A percentile compares a stretch with the other conserved stretches of the same genome.
Conservation (phyloP, 106 monocot species). For the Vanilla planifolia region DNA sequence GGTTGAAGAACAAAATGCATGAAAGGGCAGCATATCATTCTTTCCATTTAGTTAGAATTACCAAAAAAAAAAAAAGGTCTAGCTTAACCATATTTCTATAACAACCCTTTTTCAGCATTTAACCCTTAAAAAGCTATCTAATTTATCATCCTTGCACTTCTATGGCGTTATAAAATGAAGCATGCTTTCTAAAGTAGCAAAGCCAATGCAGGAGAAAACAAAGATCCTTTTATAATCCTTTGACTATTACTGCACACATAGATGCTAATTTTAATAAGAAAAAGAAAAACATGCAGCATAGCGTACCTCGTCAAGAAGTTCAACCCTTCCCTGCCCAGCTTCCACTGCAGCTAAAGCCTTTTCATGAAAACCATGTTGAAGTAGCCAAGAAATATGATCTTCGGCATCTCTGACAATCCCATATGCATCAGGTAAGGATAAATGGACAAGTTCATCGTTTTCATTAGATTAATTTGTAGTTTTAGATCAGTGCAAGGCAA, state of each 20-base stretch:
- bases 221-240: not conserved
- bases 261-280: not conserved
- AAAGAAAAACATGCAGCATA: not conserved
- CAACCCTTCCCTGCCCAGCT: constrained; percentile 76
- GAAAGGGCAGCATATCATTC: too few relatives aligned
- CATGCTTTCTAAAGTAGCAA: too few relatives aligned
- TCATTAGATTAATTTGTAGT: not conserved
- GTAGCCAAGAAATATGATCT: constrained; percentile 99
- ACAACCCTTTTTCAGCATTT: too few relatives aligned
- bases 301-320: constrained; percentile 82
- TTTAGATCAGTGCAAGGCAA: not conserved
- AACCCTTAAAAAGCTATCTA: too few relatives aligned
- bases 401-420: constrained; percentile 77
- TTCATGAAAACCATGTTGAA: constrained; percentile 95
- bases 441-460: constrained; percentile 6
- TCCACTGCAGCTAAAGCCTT: constrained; percentile 97
- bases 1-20: too few relatives aligned
- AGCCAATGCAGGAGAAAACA: not conserved
- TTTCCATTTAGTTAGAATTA: too few relatives aligned
- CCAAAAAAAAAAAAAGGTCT: too few relatives aligned
- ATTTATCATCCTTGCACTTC: too few relatives aligned
- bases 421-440: constrained; percentile 1
- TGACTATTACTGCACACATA: not conserved
- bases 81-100: too few relatives aligned
- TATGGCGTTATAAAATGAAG: too few relatives aligned